Conservation (phyloP, 345 rosid genomes). For the Hibiscus mutabilis region DNA sequence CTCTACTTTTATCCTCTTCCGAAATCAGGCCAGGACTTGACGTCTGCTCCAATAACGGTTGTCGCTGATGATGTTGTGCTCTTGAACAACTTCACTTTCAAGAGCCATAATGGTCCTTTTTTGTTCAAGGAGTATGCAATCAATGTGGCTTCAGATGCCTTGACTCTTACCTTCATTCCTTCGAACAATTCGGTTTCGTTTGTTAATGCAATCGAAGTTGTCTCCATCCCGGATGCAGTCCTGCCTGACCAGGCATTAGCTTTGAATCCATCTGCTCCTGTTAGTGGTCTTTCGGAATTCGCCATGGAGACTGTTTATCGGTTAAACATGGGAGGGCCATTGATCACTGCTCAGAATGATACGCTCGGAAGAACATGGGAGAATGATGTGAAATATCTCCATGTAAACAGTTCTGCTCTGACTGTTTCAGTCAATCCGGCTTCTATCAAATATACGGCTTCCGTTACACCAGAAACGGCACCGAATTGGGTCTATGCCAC, state of each 20-base stretch:
- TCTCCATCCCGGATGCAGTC: constrained; percentile 71
- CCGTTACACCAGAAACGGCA: constrained; percentile 59
- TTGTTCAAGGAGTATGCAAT: constrained; percentile 87
- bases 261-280: constrained; percentile 48
- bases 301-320: constrained; percentile 88
- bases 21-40: constrained; percentile 45
- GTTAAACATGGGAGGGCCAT: constrained; percentile 88
- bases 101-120: constrained; percentile 45
- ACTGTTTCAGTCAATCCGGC: constrained; percentile 61
- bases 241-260: constrained; percentile 72
- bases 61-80: constrained; percentile 78
- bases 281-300: constrained; percentile 58
- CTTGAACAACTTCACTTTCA: constrained; percentile 74
- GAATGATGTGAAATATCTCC: constrained; percentile 69
- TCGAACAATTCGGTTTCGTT: constrained; percentile 67
- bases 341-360: constrained; percentile 79
- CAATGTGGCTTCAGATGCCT: constrained; percentile 60
- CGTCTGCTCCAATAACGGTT: constrained; percentile 53
- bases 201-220: constrained; percentile 89
- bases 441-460: constrained; percentile 41
- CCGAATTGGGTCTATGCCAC: constrained; percentile 90
- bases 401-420: constrained; percentile 78
- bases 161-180: constrained; percentile 66
- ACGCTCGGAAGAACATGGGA: constrained; percentile 92
- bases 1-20: constrained; percentile 75